Base-by-base conservation (phyloP, 768 basidiomycete species). In the Galerina marginata region DNA sequence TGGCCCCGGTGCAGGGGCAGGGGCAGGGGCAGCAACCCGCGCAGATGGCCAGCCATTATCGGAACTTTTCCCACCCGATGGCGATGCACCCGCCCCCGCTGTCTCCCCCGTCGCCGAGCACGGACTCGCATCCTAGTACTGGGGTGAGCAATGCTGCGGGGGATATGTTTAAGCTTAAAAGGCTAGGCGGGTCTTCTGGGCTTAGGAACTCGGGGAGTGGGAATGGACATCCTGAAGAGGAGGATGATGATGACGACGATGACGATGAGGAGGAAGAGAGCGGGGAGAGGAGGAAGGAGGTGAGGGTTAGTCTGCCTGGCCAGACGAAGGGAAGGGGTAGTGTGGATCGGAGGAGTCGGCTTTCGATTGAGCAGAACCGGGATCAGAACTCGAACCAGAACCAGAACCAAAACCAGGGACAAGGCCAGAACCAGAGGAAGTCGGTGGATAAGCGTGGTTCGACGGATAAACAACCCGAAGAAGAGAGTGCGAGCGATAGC, bases 41-140 rank as follows among this genome's bases (percentile, higher is more conserved):
- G 20, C 20, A 20, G 20, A 33, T 7, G 29, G 7, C 29, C 29
- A 5, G 5, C 29, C 29, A 33, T 4, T 33, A 33, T 7, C 4
- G 29, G 29, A 33, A 33, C 29, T 33, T 33, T 7, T 33, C 29
- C 29, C 29, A 45, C 23, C 46, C 56, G 48, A 36, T 39, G 36
- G 33, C 56, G 48, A 36, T 39, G 36, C 49, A 54, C 53, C 53
- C 60, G 4, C 56, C 56, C 6, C 64, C 62, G 11, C 60, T 50
- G 14, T 59, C 59, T 7, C 66, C 66, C 1, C 66, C 66, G 6
- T 61, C 61, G 10, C 66, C 66, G 1, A 65, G 64, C 44, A 68
- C 67, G 15, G 67, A 68, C 48, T 65, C 67, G 25, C 64, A 65
- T n/a, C 67, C 67, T 9, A 60, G 62, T 37, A 68, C 67, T 11